A percentile compares a stretch with the other conserved stretches of the same genome.
Evolutionary conservation across 2,329 filamentous ascomycete species (phyloP).

Genomic region (Aspergillus hortae): DNA sequence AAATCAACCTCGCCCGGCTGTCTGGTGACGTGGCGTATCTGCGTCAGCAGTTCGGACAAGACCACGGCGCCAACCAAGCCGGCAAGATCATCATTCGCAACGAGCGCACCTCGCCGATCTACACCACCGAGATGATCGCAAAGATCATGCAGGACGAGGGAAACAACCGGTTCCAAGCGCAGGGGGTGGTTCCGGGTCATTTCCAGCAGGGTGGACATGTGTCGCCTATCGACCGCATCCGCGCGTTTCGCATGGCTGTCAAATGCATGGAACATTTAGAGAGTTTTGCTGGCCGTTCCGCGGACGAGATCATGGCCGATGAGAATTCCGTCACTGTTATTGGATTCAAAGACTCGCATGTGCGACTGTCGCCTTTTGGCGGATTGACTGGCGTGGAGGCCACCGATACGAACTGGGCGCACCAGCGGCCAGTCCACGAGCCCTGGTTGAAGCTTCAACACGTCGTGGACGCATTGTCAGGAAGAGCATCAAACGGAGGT

Average conservation of each 20-base stretch:
- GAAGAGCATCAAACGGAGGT: constrained; percentile 42
- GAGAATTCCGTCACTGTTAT: constrained; percentile 74
- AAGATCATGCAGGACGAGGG: constrained; percentile 93
- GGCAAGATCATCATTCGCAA: constrained; percentile 92
- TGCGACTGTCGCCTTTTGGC: constrained; percentile 75
- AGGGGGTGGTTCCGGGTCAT: constrained; percentile 85
- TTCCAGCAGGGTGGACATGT: constrained; percentile 91
- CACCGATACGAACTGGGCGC: constrained; percentile 86
- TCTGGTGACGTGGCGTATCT: constrained; percentile 84
- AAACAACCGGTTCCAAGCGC: constrained; percentile 82
- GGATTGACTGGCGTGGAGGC: constrained; percentile 64
- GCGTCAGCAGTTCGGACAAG: constrained; percentile 75
- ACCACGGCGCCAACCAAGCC: constrained; percentile 80
- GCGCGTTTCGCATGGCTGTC: constrained; percentile 88
- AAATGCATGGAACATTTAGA: constrained; percentile 92
- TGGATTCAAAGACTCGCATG: constrained; percentile 81
- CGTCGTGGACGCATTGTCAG: constrained; percentile 78
- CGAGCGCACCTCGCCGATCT: constrained; percentile 84
- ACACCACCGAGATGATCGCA: constrained; percentile 86
- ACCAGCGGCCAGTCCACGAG: constrained; percentile 74
- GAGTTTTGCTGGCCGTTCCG: constrained; percentile 62
- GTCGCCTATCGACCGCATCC: constrained; percentile 89
- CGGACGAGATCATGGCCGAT: constrained; percentile 67
- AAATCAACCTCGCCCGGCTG: constrained; percentile 87
- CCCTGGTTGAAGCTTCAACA: constrained; percentile 79